Conservation (phyloP, 148 eudicot species). For the Rhododendron ovatum region DNA sequence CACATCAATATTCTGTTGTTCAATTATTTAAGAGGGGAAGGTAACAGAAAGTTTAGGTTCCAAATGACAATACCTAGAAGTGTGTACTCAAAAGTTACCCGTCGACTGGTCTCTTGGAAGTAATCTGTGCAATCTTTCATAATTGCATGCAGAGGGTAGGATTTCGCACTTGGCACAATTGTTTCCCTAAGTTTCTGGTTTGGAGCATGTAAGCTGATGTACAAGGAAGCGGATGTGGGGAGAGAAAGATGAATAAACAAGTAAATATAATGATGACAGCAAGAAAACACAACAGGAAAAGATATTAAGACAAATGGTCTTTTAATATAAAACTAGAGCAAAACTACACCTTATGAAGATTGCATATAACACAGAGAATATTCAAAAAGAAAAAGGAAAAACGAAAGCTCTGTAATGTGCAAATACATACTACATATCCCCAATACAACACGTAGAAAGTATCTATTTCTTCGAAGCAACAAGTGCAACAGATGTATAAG, state of each 20-base stretch:
- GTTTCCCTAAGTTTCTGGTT: slow-evolving; percentile 91
- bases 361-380: background rate
- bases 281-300: background rate
- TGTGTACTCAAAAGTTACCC: slow-evolving; percentile 96
- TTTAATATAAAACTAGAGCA: background rate
- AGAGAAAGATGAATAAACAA: background rate
- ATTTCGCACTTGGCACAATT: slow-evolving; percentile 96
- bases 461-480: background rate
- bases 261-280: background rate
- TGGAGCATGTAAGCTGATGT: slow-evolving; percentile 93
- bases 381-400: background rate
- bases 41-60: background rate
- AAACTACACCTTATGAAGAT: background rate
- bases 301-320: background rate
- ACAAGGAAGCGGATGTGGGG: slow-evolving; percentile 6
- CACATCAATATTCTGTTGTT: background rate
- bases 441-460: background rate
- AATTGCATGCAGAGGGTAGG: slow-evolving; percentile 86
- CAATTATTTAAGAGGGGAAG: background rate
- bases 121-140: slow-evolving; percentile 96
- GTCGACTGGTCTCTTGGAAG: slow-evolving; percentile 78
- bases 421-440: background rate
- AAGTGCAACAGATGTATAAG: background rate
- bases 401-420: background rate
- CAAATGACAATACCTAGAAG: slow-evolving; percentile 63